Percentiles rank a stretch among this genome's conserved stretches.
phyloP scores from a whole-genome alignment of 1,284 basidiomycete species.

The Ceratobasidium sp. region DNA sequence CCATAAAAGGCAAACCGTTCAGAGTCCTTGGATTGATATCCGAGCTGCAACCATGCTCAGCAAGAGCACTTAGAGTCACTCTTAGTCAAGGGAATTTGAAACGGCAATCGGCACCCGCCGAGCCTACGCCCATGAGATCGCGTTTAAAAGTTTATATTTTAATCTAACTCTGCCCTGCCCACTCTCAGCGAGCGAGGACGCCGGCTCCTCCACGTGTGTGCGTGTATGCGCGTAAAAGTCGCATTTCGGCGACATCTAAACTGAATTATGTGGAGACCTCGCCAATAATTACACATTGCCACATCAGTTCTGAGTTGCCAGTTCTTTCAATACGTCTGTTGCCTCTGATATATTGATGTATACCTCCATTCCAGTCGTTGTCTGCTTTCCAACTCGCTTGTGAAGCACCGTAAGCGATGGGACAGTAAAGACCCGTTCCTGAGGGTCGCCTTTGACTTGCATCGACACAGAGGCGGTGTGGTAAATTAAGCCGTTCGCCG shows the following conservation, averaged over 20 bases:
- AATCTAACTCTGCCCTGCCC: too few relatives aligned
- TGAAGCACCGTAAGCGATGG: slow-evolving; percentile 19
- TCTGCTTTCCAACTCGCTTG: slow-evolving; percentile 8
- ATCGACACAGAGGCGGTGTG: slow-evolving; percentile 31
- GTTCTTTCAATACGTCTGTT: slow-evolving; percentile 24
- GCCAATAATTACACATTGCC: neutral
- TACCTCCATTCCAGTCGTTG: slow-evolving; percentile 15
- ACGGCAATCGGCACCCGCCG: slow-evolving; percentile 10
- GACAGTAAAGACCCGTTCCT: slow-evolving; percentile 2
- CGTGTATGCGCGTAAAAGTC: neutral
- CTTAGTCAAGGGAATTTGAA: slow-evolving; percentile 5
- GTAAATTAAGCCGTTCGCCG: slow-evolving; percentile 13
- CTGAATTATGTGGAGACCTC: neutral
- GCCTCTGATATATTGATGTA: slow-evolving; percentile 21
- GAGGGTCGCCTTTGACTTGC: slow-evolving; percentile 14
- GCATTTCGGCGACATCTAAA: neutral
- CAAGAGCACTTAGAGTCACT: too few relatives aligned
- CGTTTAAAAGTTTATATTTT: too few relatives aligned
- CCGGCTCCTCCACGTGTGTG: neutral
- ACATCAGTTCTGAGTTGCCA: neutral
- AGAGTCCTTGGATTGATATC: too few relatives aligned
- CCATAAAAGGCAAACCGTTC: too few relatives aligned
- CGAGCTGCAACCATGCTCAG: neutral
- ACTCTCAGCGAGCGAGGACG: too few relatives aligned
- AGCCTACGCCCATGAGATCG: too few relatives aligned